A percentile compares a stretch with the other conserved stretches of the same genome.
Conservation (phyloP, 345 rosid genomes). For the Eucalyptus regnans region DNA sequence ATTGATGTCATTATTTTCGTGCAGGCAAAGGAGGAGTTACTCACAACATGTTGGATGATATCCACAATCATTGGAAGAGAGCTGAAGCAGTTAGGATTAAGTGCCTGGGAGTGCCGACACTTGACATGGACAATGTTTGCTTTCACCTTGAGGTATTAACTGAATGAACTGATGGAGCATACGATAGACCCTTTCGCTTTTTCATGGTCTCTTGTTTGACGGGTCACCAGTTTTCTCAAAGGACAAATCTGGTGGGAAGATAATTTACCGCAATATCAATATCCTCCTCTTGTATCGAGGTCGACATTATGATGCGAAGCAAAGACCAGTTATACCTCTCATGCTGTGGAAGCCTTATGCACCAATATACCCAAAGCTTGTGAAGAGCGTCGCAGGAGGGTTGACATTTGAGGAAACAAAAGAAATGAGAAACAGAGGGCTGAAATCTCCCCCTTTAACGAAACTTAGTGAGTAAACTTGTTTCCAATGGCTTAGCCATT, state of each 20-base stretch:
- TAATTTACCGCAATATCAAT: conserved; percentile 52
- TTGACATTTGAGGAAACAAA: conserved; percentile 78
- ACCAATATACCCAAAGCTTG: conserved; percentile 77
- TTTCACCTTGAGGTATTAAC: conserved; percentile 72
- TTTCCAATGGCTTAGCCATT: not conserved
- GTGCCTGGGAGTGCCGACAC: conserved; percentile 87
- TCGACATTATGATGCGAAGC: conserved; percentile 61
- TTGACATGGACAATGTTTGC: conserved; percentile 85
- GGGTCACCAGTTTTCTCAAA: conserved; percentile 17
- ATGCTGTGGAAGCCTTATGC: conserved; percentile 94
- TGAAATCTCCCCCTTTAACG: conserved; percentile 41
- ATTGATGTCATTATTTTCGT: not conserved
- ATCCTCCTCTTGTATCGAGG: conserved; percentile 67
- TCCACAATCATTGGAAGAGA: conserved; percentile 84
- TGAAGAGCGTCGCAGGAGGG: conserved; percentile 65
- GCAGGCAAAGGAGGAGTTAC: conserved; percentile 82
- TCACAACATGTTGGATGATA: conserved; percentile 90
- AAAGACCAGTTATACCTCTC: conserved; percentile 55
- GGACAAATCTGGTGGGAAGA: conserved; percentile 83
- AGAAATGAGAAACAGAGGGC: conserved; percentile 67
- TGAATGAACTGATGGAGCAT: not conserved
- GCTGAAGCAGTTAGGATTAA: conserved; percentile 91
- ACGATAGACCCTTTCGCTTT: not conserved
- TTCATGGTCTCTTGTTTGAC: conserved; percentile 7
- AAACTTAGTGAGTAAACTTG: conserved; percentile 54